A percentile compares a stretch with the other conserved stretches of the same genome.
Conservation (phyloP, 805 yeast genomes). For the Ogataea salicorniae region DNA sequence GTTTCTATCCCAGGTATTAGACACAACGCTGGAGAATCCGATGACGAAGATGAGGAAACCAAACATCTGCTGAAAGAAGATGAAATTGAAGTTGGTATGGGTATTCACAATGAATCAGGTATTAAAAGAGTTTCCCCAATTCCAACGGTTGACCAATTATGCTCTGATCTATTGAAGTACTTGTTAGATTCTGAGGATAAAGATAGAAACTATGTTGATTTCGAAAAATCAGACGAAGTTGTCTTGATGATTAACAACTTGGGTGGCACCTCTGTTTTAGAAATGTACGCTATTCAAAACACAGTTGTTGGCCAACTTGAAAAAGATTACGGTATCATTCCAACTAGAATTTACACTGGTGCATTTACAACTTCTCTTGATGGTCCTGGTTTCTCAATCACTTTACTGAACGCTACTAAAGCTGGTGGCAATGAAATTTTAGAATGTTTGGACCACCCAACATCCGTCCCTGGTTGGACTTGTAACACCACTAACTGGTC, state of each 20-base stretch:
- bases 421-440: constrained; percentile 44
- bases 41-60: constrained; percentile 29
- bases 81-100: constrained; percentile 89
- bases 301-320: constrained; percentile 50
- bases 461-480: constrained; percentile 84
- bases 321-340: constrained; percentile 48
- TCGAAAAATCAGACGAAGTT: constrained; percentile 53
- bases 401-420: constrained; percentile 65
- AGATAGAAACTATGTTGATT: constrained; percentile 79
- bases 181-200: constrained; percentile 57
- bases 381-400: constrained; percentile 87
- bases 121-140: constrained; percentile 56
- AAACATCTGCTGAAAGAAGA: constrained; percentile 41
- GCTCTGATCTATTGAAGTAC: constrained; percentile 54
- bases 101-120: constrained; percentile 95
- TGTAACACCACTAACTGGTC: constrained; percentile 33
- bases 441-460: constrained; percentile 60
- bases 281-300: constrained; percentile 66
- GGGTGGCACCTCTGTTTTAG: constrained; percentile 85
- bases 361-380: constrained; percentile 85
- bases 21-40: constrained; percentile 39
- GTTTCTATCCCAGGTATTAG: constrained; percentile 81
- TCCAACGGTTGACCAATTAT: constrained; percentile 62
- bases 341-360: constrained; percentile 67
- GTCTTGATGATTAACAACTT: constrained; percentile 74